Conservation (phyloP, 2,329 filamentous ascomycete species). For the Sporothrix schenckii region DNA sequence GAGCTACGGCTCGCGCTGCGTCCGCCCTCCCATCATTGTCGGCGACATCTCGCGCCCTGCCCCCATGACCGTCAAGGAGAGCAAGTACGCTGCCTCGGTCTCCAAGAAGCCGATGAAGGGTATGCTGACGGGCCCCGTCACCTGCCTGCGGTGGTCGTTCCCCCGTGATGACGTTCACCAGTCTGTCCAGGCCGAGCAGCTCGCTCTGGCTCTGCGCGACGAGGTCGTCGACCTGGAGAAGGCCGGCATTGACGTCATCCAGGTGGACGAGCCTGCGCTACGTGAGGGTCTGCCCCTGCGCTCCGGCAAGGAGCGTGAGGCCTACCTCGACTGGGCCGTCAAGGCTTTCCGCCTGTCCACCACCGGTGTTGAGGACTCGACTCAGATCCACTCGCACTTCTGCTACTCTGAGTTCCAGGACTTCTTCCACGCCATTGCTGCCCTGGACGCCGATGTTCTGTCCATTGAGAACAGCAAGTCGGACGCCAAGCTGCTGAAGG, state of each 20-base stretch:
- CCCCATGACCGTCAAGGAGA: slow-evolving; percentile 99
- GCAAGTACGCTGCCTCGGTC: slow-evolving; percentile 94
- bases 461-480: slow-evolving; percentile 99
- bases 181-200: slow-evolving; percentile 97
- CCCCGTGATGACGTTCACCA: slow-evolving; percentile 99
- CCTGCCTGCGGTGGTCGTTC: slow-evolving; percentile 99
- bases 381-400: slow-evolving; percentile 99
- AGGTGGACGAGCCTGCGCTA: slow-evolving; percentile 98
- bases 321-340: slow-evolving; percentile 96
- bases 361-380: slow-evolving; percentile 89
- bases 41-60: slow-evolving; percentile 96
- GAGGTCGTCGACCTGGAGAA: slow-evolving; percentile 98
- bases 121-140: slow-evolving; percentile 99
- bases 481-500: slow-evolving; percentile 97
- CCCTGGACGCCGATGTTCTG: slow-evolving; percentile 95
- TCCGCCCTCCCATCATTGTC: slow-evolving; percentile 96
- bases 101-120: slow-evolving; percentile 99
- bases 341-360: slow-evolving; percentile 97
- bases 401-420: slow-evolving; percentile 99
- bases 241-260: slow-evolving; percentile 95
- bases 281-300: slow-evolving; percentile 99
- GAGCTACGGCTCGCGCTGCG: slow-evolving; percentile 96
- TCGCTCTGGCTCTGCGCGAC: slow-evolving; percentile 95
- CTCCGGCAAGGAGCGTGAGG: slow-evolving; percentile 88
- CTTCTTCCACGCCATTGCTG: slow-evolving; percentile 99